phyloP scores from a whole-genome alignment of 345 rosid genomes.

The Dipteronia sinensis region DNA sequence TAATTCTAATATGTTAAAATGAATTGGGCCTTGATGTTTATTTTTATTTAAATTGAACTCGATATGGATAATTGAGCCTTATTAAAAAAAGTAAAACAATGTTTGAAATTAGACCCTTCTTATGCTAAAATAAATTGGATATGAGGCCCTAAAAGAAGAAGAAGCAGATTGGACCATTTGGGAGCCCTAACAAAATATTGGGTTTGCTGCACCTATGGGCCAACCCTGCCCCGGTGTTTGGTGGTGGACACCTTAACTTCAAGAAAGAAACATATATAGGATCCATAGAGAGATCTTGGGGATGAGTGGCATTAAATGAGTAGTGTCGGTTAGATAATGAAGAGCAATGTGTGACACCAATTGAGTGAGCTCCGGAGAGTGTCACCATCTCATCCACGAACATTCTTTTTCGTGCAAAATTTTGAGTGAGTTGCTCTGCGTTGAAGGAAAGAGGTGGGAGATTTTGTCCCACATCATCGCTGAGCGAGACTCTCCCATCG shows the following conservation, averaged over 20 bases:
- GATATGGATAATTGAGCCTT: too few species aligned
- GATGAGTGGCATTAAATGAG: constrained; percentile 33
- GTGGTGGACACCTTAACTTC: constrained; percentile 43
- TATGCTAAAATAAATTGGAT: too few species aligned
- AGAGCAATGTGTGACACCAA: constrained; percentile 47
- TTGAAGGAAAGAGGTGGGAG: constrained; percentile 33
- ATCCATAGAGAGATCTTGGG: constrained; percentile 44
- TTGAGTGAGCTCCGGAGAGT: constrained; percentile 52
- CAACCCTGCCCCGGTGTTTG: neutral
- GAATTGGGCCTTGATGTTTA: too few species aligned
- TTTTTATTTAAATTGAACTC: too few species aligned
- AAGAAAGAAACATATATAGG: constrained; percentile 29
- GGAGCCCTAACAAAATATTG: too few species aligned
- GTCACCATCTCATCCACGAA: constrained; percentile 50
- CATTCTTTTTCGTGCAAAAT: constrained; percentile 40
- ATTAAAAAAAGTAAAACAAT: too few species aligned
- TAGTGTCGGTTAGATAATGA: constrained; percentile 41
- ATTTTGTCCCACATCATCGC: constrained; percentile 25
- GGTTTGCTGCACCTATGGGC: too few species aligned
- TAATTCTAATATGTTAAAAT: too few species aligned
- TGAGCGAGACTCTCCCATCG: constrained; percentile 39
- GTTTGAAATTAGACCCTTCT: too few species aligned
- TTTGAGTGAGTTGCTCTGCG: constrained; percentile 29
- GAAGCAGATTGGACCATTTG: too few species aligned
- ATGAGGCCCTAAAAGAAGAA: too few species aligned